These are phyloP conservation scores for Phyllosticta capitalensis DNA, from an alignment of 2,329 filamentous ascomycete species.

Conservation along the genomic window DNA sequence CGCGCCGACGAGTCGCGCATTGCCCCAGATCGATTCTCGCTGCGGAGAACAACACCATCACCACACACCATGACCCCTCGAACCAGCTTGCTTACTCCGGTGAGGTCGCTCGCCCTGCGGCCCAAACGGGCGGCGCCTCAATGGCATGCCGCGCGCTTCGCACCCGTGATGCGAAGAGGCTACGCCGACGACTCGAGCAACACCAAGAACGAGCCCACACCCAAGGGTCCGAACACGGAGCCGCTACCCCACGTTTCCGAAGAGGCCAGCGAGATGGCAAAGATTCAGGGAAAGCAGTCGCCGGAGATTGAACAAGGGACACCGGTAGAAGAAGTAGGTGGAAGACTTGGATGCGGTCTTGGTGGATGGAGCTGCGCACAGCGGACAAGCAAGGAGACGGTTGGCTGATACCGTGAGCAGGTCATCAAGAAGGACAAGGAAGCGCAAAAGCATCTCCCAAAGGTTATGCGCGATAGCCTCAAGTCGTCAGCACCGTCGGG, in stretches of 20 bases:
- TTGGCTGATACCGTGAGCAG: conserved; percentile 29
- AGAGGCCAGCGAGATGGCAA: conserved; percentile 52
- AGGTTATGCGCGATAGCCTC: conserved; percentile 55
- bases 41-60: background rate
- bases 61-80: conserved; percentile 27
- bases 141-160: conserved; percentile 18
- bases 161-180: conserved; percentile 2
- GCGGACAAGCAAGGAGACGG: conserved; percentile 12
- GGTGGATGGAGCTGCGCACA: background rate
- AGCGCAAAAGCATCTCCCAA: conserved; percentile 52
- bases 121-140: conserved; percentile 21
- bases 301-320: conserved; percentile 56
- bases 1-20: conserved; percentile 5
- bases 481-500: conserved; percentile 34
- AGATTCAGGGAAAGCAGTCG: conserved; percentile 46
- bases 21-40: background rate
- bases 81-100: conserved; percentile 23
- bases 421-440: conserved; percentile 55
- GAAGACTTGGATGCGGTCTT: background rate
- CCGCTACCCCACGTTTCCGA: conserved; percentile 52
- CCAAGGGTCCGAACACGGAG: conserved; percentile 23
- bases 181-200: conserved; percentile 20
- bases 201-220: conserved; percentile 19
- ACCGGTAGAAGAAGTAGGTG: conserved; percentile 53
- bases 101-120: conserved; percentile 25